Base-by-base conservation (phyloP, 352 stramenopile genomes). In the Globisporangium apiculatum region DNA sequence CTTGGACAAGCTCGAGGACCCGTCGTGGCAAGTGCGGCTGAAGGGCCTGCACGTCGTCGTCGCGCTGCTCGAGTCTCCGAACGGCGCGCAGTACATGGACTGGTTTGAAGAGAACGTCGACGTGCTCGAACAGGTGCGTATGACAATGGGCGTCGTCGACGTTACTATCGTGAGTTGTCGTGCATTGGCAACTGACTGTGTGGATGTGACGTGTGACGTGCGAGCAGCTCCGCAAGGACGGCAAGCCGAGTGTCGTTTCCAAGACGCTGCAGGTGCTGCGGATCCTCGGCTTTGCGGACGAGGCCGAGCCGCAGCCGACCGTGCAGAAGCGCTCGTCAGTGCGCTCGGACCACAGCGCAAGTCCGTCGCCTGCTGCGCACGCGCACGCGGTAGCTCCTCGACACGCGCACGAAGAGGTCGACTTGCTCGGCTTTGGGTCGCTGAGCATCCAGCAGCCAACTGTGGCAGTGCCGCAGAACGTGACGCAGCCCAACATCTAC, bases 41-140 rank as follows among this genome's bases (percentile, higher is more conserved):
- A 95, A 95, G 66, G 83, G 72, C n/a, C 50, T 95, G 35, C 78
- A 91, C 51, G 86, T 95, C 7, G 78, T 91, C 17, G 61, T 89
- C 9, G 82, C 83, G 24, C 58, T 95, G 31, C 58, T 95, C n/a
- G 75, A 86, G 43, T 91, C 86, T 0, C 73, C 86, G 11, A 75
- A 71, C 48, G 73, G 73, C 14, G 66, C 64, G 12, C 73, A 74
- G 1, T 95, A 95, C 58, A 74, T 81, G 48, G 79, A 88, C 18
- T 87, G 85, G 66, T 91, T 94, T 54, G 79, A 89, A 55, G 86
- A 90, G 43, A 94, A 95, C 49, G 68, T 88, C 15, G 86, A 91
- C 48, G 74, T 94, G 5, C 55, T 95, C 3, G 75, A 95, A 67
- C 79, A 87, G 51, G 51, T 56, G 51, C 38, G 51, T 45, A 11